Evolutionary conservation across 768 basidiomycete species (phyloP).

Genomic region (Rubroboletus satanas): DNA sequence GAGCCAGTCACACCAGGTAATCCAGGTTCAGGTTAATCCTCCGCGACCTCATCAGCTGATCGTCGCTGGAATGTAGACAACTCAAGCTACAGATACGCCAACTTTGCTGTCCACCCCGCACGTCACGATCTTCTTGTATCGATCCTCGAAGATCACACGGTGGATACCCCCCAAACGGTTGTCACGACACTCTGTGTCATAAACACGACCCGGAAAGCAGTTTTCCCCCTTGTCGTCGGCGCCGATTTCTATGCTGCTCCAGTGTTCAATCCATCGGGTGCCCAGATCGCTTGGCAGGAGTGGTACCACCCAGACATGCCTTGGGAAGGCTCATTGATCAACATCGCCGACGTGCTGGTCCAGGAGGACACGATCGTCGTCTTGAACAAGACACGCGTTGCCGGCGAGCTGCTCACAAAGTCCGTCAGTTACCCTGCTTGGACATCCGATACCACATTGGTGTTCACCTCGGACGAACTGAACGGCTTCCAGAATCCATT

Average conservation of each 20-base stretch:
- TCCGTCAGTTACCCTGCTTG: constrained; percentile 60
- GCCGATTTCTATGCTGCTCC: constrained; percentile 72
- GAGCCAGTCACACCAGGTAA: constrained; percentile 61
- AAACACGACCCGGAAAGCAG: constrained; percentile 40
- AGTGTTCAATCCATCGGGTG: constrained; percentile 57
- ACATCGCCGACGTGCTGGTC: constrained; percentile 45
- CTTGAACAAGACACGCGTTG: constrained; percentile 43
- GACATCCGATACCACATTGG: constrained; percentile 50
- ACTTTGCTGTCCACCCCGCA: constrained; percentile 55
- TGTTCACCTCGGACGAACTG: constrained; percentile 58
- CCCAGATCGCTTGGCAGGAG: constrained; percentile 55
- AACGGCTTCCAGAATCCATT: constrained; percentile 70
- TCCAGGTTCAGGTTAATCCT: constrained; percentile 1
- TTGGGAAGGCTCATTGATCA: constrained; percentile 62
- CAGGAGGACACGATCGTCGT: constrained; percentile 28
- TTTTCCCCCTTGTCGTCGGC: constrained; percentile 48
- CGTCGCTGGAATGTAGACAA: constrained; percentile 7
- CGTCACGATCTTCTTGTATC: constrained; percentile 53
- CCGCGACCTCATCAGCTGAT: background rate
- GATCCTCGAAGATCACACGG: constrained; percentile 69
- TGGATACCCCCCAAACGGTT: constrained; percentile 32
- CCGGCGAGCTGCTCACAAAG: constrained; percentile 47
- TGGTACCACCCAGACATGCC: constrained; percentile 73
- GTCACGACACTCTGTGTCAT: constrained; percentile 57
- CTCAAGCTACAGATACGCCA: constrained; percentile 52